These are phyloP conservation scores for Funneliformis geosporum DNA, from an alignment of 192 early-diverging fungal genomes.

Conservation along the genomic window DNA sequence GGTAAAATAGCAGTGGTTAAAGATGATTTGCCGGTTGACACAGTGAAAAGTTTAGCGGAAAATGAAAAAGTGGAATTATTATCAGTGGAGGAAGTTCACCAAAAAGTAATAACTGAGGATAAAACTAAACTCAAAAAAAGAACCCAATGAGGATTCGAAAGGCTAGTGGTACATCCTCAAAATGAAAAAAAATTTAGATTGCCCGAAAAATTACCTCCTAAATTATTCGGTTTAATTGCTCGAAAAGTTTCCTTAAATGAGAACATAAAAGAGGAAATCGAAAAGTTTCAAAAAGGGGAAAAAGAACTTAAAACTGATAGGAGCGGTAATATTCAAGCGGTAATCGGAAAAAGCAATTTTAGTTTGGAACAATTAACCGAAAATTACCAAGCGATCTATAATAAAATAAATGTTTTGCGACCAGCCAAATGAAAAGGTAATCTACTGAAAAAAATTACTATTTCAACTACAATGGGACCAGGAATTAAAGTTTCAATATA, in stretches of 20 bases:
- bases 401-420: neutral
- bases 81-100: no score
- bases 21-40: no score
- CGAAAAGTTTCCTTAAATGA: neutral
- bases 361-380: neutral
- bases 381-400: neutral
- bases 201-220: no score
- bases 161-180: no score
- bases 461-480: constrained; percentile 7
- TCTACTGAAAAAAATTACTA: neutral
- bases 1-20: no score
- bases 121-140: no score
- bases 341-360: neutral
- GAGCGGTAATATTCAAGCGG: neutral
- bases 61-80: no score
- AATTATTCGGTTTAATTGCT: no score
- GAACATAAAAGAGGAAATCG: neutral
- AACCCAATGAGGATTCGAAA: no score
- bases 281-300: neutral
- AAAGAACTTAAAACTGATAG: neutral
- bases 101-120: no score
- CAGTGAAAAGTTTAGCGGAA: no score
- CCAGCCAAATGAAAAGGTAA: neutral
- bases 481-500: constrained; percentile 6
- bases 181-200: no score